phyloP scores from a whole-genome alignment of 1,139 yeast genomes.

The Candida frijolesensis region DNA sequence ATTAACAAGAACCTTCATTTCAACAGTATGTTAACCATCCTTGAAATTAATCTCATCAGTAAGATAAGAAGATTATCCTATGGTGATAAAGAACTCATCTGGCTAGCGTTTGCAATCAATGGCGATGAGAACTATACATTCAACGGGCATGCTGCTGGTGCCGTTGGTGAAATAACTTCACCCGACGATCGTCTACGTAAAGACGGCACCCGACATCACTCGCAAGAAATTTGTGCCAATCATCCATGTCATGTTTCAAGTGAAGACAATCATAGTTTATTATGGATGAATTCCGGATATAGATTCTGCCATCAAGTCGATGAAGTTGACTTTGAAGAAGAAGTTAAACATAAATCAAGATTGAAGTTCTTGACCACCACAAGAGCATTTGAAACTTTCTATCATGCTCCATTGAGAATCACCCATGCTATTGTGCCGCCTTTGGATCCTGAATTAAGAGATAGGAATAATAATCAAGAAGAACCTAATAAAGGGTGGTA shows the following conservation, averaged over 20 bases:
- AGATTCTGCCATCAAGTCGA: constrained; percentile 15
- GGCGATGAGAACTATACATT: constrained; percentile 58
- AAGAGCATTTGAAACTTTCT: constrained; percentile 29
- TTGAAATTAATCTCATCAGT: constrained; percentile 41
- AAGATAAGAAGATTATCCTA: constrained; percentile 45
- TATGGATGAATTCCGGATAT: constrained; percentile 39
- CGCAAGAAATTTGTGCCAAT: constrained; percentile 37
- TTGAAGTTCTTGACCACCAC: constrained; percentile 22
- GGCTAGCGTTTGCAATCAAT: constrained; percentile 57
- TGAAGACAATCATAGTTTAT: constrained; percentile 30
- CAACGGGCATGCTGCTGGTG: constrained; percentile 51
- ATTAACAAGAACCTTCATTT: constrained; percentile 44
- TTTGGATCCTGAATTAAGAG: constrained; percentile 17
- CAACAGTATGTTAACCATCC: constrained; percentile 43
- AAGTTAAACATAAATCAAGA: constrained; percentile 22
- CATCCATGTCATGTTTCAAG: constrained; percentile 43
- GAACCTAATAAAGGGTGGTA: constrained; percentile 38
- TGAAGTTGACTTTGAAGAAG: constrained; percentile 24
- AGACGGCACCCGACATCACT: constrained; percentile 22
- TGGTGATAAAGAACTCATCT: constrained; percentile 69
- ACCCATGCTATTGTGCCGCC: constrained; percentile 38
- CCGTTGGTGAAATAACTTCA: constrained; percentile 52
- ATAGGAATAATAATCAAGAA: constrained; percentile 23
- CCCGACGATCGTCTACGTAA: constrained; percentile 26
- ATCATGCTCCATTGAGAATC: constrained; percentile 26